Evolutionary conservation across 768 basidiomycete species (phyloP).

Genomic region (Termitomyces sp.): DNA sequence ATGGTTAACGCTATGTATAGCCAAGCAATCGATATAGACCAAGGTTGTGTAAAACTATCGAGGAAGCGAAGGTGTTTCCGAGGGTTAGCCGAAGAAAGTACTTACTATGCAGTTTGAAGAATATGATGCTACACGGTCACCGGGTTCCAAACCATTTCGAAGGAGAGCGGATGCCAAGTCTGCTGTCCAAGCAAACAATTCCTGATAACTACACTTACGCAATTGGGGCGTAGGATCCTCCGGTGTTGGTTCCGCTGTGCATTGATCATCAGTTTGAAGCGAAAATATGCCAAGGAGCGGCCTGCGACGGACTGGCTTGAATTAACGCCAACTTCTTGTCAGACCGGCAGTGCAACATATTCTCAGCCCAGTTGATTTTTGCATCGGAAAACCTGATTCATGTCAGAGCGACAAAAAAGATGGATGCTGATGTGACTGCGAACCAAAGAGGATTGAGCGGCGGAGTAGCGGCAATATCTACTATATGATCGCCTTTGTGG

Average conservation of each 20-base stretch:
- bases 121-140: slow-evolving; percentile 75
- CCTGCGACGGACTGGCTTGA: slow-evolving; percentile 56
- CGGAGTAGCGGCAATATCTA: slow-evolving; percentile 51
- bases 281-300: slow-evolving; percentile 7
- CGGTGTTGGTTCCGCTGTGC: slow-evolving; percentile 61
- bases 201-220: slow-evolving; percentile 48
- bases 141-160: slow-evolving; percentile 48
- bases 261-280: slow-evolving; percentile 12
- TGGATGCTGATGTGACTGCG: slow-evolving; percentile 7
- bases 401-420: slow-evolving; percentile 8
- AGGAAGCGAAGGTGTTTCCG: background rate
- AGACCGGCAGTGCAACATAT: slow-evolving; percentile 63
- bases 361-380: slow-evolving; percentile 77
- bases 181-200: slow-evolving; percentile 55
- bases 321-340: slow-evolving; percentile 60
- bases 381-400: slow-evolving; percentile 51
- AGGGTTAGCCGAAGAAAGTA: slow-evolving; percentile 12
- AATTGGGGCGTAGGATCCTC: slow-evolving; percentile 39
- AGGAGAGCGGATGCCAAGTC: slow-evolving; percentile 57
- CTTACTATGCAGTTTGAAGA: slow-evolving; percentile 76
- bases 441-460: slow-evolving; percentile 68
- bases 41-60: background rate
- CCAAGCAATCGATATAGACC: slow-evolving; percentile 9
- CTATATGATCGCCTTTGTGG: slow-evolving; percentile 55
- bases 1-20: background rate